A percentile compares a stretch with the other conserved stretches of the same genome.
Conservation (phyloP, 768 basidiomycete genomes). For the Trametes cubensis region DNA sequence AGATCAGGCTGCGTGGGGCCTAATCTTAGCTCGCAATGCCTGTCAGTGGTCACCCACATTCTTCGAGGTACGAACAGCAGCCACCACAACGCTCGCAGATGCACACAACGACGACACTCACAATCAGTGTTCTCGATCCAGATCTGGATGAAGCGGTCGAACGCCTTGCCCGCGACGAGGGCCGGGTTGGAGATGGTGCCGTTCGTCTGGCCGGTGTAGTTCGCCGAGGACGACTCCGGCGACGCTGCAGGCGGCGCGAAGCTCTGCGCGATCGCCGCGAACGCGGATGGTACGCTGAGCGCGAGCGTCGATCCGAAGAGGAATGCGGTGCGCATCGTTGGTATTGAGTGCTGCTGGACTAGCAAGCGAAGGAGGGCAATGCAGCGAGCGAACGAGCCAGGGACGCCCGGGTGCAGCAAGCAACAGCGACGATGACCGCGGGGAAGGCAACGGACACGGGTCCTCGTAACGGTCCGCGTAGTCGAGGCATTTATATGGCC, state of each 20-base stretch:
- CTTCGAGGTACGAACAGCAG: too few relatives aligned
- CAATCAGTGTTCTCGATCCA: slow-evolving; percentile 71
- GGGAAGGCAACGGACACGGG: too few relatives aligned
- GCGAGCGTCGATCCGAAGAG: slow-evolving; percentile 10
- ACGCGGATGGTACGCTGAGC: slow-evolving; percentile 19
- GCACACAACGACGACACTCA: slow-evolving; percentile 9
- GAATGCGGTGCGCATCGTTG: slow-evolving; percentile 7
- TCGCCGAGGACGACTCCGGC: slow-evolving; percentile 34
- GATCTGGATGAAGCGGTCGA: slow-evolving; percentile 54
- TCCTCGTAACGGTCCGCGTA: neutral
- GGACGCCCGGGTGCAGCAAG: too few relatives aligned
- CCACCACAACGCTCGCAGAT: too few relatives aligned
- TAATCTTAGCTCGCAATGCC: too few relatives aligned
- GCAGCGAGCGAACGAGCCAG: neutral
- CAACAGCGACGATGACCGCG: too few relatives aligned
- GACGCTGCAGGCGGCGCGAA: slow-evolving; percentile 36
- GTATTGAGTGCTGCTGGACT: neutral
- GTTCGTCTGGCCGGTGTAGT: slow-evolving; percentile 48
- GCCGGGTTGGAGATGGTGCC: slow-evolving; percentile 43
- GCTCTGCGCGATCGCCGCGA: slow-evolving; percentile 31
- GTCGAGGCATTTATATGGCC: neutral
- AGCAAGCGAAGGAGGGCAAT: neutral
- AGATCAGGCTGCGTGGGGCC: too few relatives aligned
- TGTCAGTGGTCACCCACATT: too few relatives aligned
- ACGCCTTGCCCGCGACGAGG: slow-evolving; percentile 45